Percentiles rank a stretch among this genome's conserved stretches.
phyloP scores from a whole-genome alignment of 2,329 filamentous ascomycete species.

The Paracorniculantispora psalliotae region DNA sequence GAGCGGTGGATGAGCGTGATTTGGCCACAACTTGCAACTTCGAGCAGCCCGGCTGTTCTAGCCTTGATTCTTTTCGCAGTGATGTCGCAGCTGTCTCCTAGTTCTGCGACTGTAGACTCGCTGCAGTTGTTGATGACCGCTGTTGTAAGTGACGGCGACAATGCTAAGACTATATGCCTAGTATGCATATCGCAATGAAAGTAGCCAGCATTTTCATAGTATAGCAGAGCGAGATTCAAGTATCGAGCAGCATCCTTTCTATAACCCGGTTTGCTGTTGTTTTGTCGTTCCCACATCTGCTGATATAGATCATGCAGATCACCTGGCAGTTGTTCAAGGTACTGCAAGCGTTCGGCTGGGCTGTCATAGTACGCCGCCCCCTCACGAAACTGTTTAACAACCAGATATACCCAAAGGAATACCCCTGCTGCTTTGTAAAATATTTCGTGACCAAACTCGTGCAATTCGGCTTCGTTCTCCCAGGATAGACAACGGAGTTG shows the following conservation, averaged over 20 bases:
- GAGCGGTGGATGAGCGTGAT: neutral
- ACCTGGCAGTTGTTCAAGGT: neutral
- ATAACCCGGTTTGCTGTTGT: neutral
- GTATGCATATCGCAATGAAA: neutral
- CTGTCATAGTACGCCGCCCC: neutral
- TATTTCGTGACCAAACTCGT: neutral
- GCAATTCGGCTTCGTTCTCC: too few relatives aligned
- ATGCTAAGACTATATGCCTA: neutral
- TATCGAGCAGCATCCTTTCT: neutral
- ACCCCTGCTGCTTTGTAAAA: neutral
- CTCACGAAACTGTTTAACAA: neutral
- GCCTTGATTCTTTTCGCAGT: neutral
- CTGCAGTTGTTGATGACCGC: neutral
- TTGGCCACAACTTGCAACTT: neutral
- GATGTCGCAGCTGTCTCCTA: neutral
- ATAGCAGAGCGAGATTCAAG: neutral
- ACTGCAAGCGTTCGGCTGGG: neutral
- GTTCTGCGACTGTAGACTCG: neutral
- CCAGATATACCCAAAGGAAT: neutral
- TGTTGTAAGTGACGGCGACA: neutral
- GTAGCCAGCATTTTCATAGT: neutral
- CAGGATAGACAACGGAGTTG: too few relatives aligned
- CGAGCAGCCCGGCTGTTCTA: neutral
- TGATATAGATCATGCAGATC: neutral
- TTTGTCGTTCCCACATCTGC: neutral